Evolutionary conservation across 2,329 filamentous ascomycete species (phyloP), one percentile per base, ranked within the genome.

Genomic region (Penicillium sp.): DNA sequence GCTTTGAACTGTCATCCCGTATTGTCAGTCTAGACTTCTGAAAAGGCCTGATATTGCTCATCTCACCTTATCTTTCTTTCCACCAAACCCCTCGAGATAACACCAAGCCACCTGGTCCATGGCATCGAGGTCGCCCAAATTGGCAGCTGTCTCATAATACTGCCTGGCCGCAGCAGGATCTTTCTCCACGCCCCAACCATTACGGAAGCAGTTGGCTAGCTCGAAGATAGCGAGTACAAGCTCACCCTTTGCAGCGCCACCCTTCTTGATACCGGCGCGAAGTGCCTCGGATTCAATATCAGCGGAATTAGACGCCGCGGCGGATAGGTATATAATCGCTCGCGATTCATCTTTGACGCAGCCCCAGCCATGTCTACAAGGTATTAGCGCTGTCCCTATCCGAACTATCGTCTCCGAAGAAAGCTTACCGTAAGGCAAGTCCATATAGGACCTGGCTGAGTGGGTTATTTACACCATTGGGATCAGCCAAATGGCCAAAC

Each of bases 31-130:
- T 54, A 51, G 54, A 51, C 28, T 48, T 31, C 24, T 5, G 51
- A 39, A 31, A n/a, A n/a, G n/a, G n/a, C n/a, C n/a, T n/a, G n/a
- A n/a, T n/a, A n/a, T n/a, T n/a, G n/a, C 11, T 48, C 8, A 84
- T 18, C 90, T 76, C 82, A 97, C 93, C 90, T 96, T 97, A 80
- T 99, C 92, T 75, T 97, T 99, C 75, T 92, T 94, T 69, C 92
- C 93, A 29, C 94, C 94, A 75, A 96, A 96, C n/a, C 94, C 94
- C 71, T 97, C 89, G 24, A 95, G 75, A 81, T 94, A 97, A 79
- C 94, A 99, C 91, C 92, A 96, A 31, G 87, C 94, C 50, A 88
- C 88, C 75, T 97, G 93, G 71, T 97, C 96, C 92, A 97, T 96
- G 54, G 92, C 94, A 78, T 99, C 94, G 40, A 90, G 91, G 74